phyloP scores from a whole-genome alignment of 768 basidiomycete species.

The Ephemerocybe angulata region DNA sequence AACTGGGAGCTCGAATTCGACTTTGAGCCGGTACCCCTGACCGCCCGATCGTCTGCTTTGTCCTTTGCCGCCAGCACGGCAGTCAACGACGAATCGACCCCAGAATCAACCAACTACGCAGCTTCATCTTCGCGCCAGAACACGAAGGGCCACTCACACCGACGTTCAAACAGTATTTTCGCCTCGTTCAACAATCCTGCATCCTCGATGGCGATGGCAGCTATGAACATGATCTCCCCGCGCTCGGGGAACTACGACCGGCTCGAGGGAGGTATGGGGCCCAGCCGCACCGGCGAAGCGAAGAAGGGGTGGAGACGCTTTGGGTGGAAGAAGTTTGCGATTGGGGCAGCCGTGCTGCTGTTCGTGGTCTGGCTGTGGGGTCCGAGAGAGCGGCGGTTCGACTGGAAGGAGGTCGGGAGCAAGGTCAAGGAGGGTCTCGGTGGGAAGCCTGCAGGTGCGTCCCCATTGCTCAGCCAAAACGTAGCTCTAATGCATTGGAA shows the following conservation, averaged over 20 bases:
- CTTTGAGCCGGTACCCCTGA: slow-evolving; percentile 5
- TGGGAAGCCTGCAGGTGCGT: slow-evolving; percentile 11
- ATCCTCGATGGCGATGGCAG: slow-evolving; percentile 8
- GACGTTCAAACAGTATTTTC: neutral
- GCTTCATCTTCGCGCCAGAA: neutral
- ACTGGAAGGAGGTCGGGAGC: slow-evolving; percentile 19
- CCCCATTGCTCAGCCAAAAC: neutral
- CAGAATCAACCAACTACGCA: neutral
- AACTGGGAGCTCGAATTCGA: neutral
- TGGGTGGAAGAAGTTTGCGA: slow-evolving; percentile 65
- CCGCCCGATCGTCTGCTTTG: slow-evolving; percentile 4
- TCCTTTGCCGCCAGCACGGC: neutral
- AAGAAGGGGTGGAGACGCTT: slow-evolving; percentile 22
- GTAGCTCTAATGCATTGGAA: neutral
- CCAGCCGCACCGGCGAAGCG: slow-evolving; percentile 26
- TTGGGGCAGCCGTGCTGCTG: slow-evolving; percentile 55
- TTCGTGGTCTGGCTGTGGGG: slow-evolving; percentile 66
- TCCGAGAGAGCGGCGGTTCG: slow-evolving; percentile 34
- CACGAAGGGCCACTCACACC: neutral
- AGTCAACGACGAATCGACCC: neutral
- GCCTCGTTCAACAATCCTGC: neutral
- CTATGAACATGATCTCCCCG: slow-evolving; percentile 26
- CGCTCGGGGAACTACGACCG: slow-evolving; percentile 52
- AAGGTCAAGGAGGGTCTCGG: slow-evolving; percentile 12
- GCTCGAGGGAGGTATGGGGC: slow-evolving; percentile 59